Percentiles rank a stretch among this genome's conserved stretches.
phyloP scores from a whole-genome alignment of 768 basidiomycete genomes.

The Fomitopsis serialis region DNA sequence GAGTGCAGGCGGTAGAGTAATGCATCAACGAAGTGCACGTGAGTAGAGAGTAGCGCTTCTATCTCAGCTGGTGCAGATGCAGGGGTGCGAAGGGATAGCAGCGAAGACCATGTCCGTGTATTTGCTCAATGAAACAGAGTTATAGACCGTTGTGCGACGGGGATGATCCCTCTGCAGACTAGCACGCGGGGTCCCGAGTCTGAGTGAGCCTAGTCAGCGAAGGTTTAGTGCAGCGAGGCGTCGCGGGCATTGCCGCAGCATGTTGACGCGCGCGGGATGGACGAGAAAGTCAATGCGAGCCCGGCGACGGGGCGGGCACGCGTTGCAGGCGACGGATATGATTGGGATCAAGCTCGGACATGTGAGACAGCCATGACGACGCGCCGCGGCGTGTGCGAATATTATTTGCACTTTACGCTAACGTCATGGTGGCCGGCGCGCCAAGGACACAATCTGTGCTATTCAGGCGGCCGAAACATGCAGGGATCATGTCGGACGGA shows the following conservation, averaged over 20 bases:
- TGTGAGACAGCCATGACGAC: background rate
- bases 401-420: no score
- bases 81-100: background rate
- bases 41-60: background rate
- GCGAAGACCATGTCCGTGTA: background rate
- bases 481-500: no score
- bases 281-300: slow-evolving; percentile 1
- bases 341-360: background rate
- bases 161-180: no score
- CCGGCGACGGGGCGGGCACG: background rate
- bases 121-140: background rate
- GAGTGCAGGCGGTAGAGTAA: slow-evolving; percentile 70
- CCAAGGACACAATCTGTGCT: no score
- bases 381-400: background rate
- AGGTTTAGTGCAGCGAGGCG: background rate
- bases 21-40: background rate
- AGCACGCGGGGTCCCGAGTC: no score
- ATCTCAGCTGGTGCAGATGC: background rate
- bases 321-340: background rate
- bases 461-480: no score
- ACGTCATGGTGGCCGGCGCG: no score
- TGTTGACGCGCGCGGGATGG: background rate
- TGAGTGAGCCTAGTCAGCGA: background rate
- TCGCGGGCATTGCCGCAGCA: background rate
- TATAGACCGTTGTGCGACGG: no score